These are phyloP conservation scores for Xylariaceae sp. DNA, from an alignment of 2,329 filamentous ascomycete species.

Conservation along the genomic window DNA sequence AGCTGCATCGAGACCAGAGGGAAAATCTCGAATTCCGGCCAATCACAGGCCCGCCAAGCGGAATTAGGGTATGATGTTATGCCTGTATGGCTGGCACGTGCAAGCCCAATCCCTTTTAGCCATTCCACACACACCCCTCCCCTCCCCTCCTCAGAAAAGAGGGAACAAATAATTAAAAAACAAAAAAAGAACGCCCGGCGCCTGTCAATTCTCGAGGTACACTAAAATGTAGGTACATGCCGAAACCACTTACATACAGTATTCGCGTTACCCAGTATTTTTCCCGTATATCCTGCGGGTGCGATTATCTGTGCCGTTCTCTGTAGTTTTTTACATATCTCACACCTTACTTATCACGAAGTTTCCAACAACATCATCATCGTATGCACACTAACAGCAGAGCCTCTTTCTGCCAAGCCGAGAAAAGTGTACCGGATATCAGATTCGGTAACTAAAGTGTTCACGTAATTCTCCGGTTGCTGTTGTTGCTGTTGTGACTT, in stretches of 20 bases:
- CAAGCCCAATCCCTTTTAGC: neutral
- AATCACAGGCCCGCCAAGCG: neutral
- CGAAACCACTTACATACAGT: no score
- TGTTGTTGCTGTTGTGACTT: no score
- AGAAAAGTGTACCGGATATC: slow-evolving; percentile 5
- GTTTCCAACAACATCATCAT: neutral
- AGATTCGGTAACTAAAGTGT: neutral
- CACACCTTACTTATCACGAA: neutral
- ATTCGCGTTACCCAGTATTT: neutral
- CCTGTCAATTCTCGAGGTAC: neutral
- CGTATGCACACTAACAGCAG: slow-evolving; percentile 19
- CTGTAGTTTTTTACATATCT: neutral
- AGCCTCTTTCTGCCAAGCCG: slow-evolving; percentile 20
- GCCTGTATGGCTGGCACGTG: slow-evolving; percentile 2
- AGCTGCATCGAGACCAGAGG: neutral
- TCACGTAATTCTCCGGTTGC: neutral
- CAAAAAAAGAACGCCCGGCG: neutral
- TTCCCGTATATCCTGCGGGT: neutral
- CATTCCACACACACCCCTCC: neutral
- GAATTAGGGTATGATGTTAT: neutral
- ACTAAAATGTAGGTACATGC: neutral
- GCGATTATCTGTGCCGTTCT: no score
- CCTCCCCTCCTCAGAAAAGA: no score
- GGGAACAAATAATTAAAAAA: no score
- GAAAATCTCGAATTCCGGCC: neutral